Conservation (phyloP, 2,329 filamentous ascomycete species). For the Shiraia bambusicola region DNA sequence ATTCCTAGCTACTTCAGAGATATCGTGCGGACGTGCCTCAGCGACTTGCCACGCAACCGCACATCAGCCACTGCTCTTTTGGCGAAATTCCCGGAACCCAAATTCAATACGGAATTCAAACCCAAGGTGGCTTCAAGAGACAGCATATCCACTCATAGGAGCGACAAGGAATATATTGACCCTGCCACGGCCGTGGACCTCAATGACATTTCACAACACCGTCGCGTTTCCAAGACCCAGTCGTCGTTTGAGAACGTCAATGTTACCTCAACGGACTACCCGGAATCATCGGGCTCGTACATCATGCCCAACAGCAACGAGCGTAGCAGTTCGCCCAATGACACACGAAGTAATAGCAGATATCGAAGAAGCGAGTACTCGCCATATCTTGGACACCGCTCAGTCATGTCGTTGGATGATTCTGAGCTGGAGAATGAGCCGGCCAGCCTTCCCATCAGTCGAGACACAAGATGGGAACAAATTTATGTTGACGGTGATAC, state of each 20-base stretch:
- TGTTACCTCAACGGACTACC: constrained; percentile 47
- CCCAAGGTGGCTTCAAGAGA: constrained; percentile 26
- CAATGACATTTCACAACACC: constrained; percentile 45
- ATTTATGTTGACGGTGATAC: constrained; percentile 44
- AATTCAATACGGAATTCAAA: constrained; percentile 12
- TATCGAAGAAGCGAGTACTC: constrained; percentile 41
- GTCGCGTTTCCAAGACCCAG: constrained; percentile 25
- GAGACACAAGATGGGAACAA: constrained; percentile 43
- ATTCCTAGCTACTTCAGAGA: constrained; percentile 78
- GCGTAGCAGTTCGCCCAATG: constrained; percentile 29
- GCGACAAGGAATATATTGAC: constrained; percentile 52
- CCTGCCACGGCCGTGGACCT: constrained; percentile 47
- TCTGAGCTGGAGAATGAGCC: constrained; percentile 42
- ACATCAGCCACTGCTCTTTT: constrained; percentile 73
- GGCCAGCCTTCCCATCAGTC: constrained; percentile 35
- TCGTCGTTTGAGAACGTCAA: constrained; percentile 37
- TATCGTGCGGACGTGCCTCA: constrained; percentile 76
- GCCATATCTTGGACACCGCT: constrained; percentile 36
- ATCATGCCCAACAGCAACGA: constrained; percentile 35
- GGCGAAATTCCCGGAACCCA: constrained; percentile 31
- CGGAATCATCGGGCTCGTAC: constrained; percentile 49
- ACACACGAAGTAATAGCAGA: constrained; percentile 19
- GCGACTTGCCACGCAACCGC: constrained; percentile 69
- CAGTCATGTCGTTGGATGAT: constrained; percentile 43
- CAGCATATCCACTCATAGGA: constrained; percentile 45